These are phyloP conservation scores for Melocanna baccifera DNA, from an alignment of 176 grass and related monocot species.

Conservation along the genomic window DNA sequence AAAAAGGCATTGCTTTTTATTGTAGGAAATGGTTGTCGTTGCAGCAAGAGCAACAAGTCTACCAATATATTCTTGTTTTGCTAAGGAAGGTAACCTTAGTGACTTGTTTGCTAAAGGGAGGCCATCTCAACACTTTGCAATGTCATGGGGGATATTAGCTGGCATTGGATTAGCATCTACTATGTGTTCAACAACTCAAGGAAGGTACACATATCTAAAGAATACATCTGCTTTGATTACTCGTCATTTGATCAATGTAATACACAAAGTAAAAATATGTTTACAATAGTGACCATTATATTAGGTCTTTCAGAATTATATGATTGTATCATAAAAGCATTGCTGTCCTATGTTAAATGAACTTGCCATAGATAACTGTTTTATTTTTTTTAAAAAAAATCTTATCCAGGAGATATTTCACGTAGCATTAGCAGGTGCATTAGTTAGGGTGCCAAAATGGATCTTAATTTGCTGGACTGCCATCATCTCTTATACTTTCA, in stretches of 20 bases:
- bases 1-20: neutral
- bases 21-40: constrained; percentile 88
- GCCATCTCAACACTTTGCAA: constrained; percentile 94
- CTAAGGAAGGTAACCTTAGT: constrained; percentile 95
- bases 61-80: constrained; percentile 95
- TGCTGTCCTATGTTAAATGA: neutral
- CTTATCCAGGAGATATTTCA: neutral
- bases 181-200: constrained; percentile 83
- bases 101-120: constrained; percentile 97
- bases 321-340: neutral
- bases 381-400: neutral
- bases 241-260: no score
- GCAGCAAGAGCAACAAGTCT: constrained; percentile 90
- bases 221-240: neutral
- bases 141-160: constrained; percentile 74
- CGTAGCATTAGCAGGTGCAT: neutral
- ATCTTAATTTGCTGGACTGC: neutral
- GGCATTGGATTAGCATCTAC: constrained; percentile 91
- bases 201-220: constrained; percentile 56
- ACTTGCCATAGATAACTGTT: neutral
- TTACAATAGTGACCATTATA: neutral
- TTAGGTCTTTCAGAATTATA: neutral
- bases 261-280: neutral
- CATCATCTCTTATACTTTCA: neutral
- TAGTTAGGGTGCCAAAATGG: neutral